Percentiles rank a stretch among this genome's conserved stretches.
These are phyloP conservation scores for Hygrophoropsis aurantiaca DNA, from an alignment of 768 basidiomycete genomes.

Conservation along the genomic window DNA sequence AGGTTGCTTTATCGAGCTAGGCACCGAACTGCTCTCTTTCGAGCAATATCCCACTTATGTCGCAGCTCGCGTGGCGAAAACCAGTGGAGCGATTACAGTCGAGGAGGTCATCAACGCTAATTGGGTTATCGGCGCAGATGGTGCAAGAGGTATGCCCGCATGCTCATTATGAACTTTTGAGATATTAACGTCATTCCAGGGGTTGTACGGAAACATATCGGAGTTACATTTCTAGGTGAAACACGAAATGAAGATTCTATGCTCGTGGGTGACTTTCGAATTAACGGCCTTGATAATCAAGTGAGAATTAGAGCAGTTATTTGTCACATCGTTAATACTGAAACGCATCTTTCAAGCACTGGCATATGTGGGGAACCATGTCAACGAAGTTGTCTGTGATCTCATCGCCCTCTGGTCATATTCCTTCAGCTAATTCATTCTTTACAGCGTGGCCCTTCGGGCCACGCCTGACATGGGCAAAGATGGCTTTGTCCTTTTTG, in stretches of 20 bases:
- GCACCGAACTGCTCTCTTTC: conserved; percentile 32
- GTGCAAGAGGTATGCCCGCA: conserved; percentile 26
- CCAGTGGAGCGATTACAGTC: conserved; percentile 15
- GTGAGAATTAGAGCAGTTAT: not conserved
- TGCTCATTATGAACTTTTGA: not conserved
- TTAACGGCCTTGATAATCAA: conserved; percentile 14
- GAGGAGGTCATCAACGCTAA: conserved; percentile 30
- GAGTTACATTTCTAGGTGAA: conserved; percentile 41
- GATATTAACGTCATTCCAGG: conserved; percentile 14
- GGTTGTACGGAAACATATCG: conserved; percentile 40
- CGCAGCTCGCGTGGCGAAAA: conserved; percentile 23
- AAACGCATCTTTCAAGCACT: not conserved
- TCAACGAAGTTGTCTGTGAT: not conserved
- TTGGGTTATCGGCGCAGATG: conserved; percentile 46
- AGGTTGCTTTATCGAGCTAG: conserved; percentile 27
- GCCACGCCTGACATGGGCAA: not conserved
- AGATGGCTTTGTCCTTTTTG: conserved; percentile 1
- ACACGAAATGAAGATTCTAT: conserved; percentile 33
- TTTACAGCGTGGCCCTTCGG: not conserved
- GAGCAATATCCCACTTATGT: conserved; percentile 33
- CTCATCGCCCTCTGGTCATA: not conserved
- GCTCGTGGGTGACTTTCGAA: conserved; percentile 36
- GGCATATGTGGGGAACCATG: conserved; percentile 8
- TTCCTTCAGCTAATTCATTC: not conserved
- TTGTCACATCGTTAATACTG: not conserved